Percentiles rank a stretch among this genome's conserved stretches.
Evolutionary conservation across 2,329 filamentous ascomycete genomes (phyloP).

Genomic region (Xylaria sp.): DNA sequence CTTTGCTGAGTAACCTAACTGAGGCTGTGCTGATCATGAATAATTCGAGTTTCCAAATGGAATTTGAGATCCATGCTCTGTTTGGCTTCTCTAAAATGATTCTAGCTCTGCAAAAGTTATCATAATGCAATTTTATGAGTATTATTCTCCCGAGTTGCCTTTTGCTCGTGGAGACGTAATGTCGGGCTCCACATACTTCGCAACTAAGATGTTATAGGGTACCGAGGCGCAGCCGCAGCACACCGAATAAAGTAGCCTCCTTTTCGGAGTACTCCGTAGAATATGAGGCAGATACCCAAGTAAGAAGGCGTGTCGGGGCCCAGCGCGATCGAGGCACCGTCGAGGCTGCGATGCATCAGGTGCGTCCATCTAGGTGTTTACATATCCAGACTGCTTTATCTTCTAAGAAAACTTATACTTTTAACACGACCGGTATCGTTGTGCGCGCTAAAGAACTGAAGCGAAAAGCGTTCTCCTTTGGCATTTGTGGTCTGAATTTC

Average conservation of each 20-base stretch:
- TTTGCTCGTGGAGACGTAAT: neutral
- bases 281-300: neutral
- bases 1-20: neutral
- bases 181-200: no score
- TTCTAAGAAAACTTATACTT: neutral
- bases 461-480: neutral
- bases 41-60: neutral
- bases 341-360: neutral
- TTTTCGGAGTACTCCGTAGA: neutral
- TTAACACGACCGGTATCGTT: neutral
- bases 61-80: neutral
- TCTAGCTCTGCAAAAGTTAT: neutral
- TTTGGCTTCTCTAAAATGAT: neutral
- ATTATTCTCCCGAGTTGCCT: neutral
- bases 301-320: neutral
- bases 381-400: neutral
- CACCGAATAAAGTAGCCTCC: constrained; percentile 1
- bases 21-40: neutral
- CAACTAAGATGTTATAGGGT: neutral
- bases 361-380: neutral
- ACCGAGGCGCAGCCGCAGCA: neutral
- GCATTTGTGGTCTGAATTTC: neutral
- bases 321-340: neutral
- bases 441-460: neutral
- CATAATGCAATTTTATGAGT: neutral